These are phyloP conservation scores for Fusarium drepaniforme DNA, from an alignment of 2,329 filamentous ascomycete genomes.

Conservation along the genomic window DNA sequence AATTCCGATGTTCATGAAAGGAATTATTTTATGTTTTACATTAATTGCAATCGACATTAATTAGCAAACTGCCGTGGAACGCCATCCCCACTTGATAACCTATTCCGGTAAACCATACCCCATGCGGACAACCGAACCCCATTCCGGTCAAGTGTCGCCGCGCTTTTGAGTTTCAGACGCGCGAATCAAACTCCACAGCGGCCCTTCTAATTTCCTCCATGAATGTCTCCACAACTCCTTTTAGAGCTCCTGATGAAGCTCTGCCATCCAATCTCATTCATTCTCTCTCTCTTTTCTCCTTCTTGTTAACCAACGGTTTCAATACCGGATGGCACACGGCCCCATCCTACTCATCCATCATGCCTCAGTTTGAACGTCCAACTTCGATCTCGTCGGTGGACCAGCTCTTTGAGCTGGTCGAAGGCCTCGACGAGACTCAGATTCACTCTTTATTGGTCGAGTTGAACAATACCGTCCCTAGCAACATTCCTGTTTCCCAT, in stretches of 20 bases:
- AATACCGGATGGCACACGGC: not conserved
- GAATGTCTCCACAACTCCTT: not conserved
- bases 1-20: not conserved
- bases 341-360: constrained; percentile 3
- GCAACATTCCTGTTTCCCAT: constrained; percentile 38
- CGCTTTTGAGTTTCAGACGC: constrained; percentile 9
- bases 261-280: not conserved
- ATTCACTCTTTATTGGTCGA: constrained; percentile 36
- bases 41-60: not conserved
- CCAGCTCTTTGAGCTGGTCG: constrained; percentile 39
- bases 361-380: constrained; percentile 2
- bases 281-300: not conserved
- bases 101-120: not conserved
- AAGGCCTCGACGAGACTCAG: constrained; percentile 36
- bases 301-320: not conserved
- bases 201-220: constrained; percentile 11
- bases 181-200: constrained; percentile 10
- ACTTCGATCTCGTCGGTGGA: constrained; percentile 30
- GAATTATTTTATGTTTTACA: not conserved
- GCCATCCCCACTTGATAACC: not conserved
- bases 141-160: not conserved
- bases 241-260: not conserved
- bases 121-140: not conserved
- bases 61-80: not conserved
- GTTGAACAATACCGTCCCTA: constrained; percentile 39